Conservation (phyloP, 2,329 filamentous ascomycete genomes). For the Hypoxylon sp. region DNA sequence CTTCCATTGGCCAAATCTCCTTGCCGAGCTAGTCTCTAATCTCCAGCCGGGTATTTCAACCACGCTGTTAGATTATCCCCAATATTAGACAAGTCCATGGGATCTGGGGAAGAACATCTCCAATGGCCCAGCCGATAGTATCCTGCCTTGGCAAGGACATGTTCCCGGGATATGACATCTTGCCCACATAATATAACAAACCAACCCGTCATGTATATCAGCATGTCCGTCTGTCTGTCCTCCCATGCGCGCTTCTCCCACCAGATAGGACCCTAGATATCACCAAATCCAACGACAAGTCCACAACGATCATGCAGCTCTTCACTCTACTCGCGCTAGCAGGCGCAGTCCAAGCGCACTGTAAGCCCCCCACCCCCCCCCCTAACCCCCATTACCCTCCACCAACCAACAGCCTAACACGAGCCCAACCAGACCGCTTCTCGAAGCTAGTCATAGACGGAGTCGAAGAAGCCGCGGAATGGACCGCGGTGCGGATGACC, state of each 20-base stretch:
- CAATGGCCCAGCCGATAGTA: slow-evolving; percentile 26
- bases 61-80: slow-evolving; percentile 21
- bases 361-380: slow-evolving; percentile 4
- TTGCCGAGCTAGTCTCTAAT: slow-evolving; percentile 25
- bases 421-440: slow-evolving; percentile 49
- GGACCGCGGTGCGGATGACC: slow-evolving; percentile 50
- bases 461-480: slow-evolving; percentile 45
- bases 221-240: background rate
- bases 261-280: slow-evolving; percentile 10
- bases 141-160: slow-evolving; percentile 29
- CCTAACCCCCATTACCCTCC: background rate
- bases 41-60: slow-evolving; percentile 41
- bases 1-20: slow-evolving; percentile 22
- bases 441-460: slow-evolving; percentile 48
- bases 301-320: slow-evolving; percentile 29
- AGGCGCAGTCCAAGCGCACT: slow-evolving; percentile 37
- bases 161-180: slow-evolving; percentile 33
- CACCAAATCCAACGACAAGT: background rate
- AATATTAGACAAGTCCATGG: slow-evolving; percentile 15
- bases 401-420: background rate
- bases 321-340: slow-evolving; percentile 31
- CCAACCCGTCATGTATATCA: slow-evolving; percentile 27
- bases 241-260: slow-evolving; percentile 8
- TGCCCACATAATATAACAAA: slow-evolving; percentile 4
- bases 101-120: slow-evolving; percentile 23